A percentile compares a stretch with the other conserved stretches of the same genome.
phyloP scores from a whole-genome alignment of 1,284 basidiomycete genomes.

The Fomitopsis schrenkii region DNA sequence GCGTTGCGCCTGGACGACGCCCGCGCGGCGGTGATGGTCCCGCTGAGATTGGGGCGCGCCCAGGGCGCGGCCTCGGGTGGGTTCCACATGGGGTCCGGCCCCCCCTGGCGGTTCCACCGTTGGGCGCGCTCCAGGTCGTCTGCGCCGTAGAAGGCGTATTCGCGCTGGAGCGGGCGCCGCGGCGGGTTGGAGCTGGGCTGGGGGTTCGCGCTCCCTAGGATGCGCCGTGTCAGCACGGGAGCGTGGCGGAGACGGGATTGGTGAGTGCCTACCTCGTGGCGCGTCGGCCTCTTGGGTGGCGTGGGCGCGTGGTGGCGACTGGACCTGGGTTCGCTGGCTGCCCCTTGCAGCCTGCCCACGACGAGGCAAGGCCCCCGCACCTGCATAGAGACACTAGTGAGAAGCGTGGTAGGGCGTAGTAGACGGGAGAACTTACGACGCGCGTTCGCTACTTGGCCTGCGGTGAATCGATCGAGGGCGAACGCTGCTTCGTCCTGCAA shows the following conservation, averaged over 20 bases:
- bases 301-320: no score
- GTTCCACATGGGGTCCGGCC: neutral
- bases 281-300: no score
- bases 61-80: neutral
- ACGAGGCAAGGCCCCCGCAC: no score
- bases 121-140: neutral
- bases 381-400: no score
- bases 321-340: no score
- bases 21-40: no score
- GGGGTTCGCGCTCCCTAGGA: neutral
- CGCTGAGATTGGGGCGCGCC: no score
- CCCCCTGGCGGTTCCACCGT: neutral
- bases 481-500: neutral
- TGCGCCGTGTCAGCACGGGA: neutral
- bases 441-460: neutral
- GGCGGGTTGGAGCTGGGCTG: neutral
- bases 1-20: neutral
- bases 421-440: neutral
- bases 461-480: neutral
- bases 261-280: neutral
- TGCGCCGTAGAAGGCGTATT: neutral
- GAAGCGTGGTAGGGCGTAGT: no score
- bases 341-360: no score
- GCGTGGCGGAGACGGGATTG: neutral
- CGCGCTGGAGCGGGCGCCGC: neutral